phyloP scores from a whole-genome alignment of 108 stramenopile species.

The Chaetoceros tenuissimus region DNA sequence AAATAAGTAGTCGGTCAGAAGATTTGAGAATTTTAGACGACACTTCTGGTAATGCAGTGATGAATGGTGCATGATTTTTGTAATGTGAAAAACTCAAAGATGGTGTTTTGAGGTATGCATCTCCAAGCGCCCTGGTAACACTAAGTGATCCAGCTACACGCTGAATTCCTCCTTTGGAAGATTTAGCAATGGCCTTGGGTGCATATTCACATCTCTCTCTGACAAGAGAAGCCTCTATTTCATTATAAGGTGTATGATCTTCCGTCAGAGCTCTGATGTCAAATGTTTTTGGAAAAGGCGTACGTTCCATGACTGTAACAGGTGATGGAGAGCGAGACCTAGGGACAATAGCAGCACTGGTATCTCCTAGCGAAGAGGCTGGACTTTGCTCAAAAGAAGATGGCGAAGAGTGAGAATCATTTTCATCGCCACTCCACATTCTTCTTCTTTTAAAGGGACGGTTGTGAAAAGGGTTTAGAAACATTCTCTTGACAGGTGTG shows the following conservation, averaged over 20 bases:
- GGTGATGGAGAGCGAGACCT: slow-evolving; percentile 29
- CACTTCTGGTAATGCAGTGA: slow-evolving; percentile 81
- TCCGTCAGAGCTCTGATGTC: slow-evolving; percentile 68
- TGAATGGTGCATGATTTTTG: slow-evolving; percentile 76
- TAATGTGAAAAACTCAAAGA: slow-evolving; percentile 71
- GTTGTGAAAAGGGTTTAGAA: not conserved
- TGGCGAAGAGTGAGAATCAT: not conserved
- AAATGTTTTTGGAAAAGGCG: slow-evolving; percentile 38
- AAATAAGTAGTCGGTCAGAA: slow-evolving; percentile 63
- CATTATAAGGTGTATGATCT: slow-evolving; percentile 83
- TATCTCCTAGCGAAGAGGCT: slow-evolving; percentile 4
- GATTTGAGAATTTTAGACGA: slow-evolving; percentile 64
- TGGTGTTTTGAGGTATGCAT: slow-evolving; percentile 81
- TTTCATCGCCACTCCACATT: slow-evolving; percentile 2
- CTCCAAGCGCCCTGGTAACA: slow-evolving; percentile 78
- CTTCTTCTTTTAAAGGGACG: not conserved
- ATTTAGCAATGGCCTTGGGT: slow-evolving; percentile 63
- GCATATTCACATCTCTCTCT: slow-evolving; percentile 75
- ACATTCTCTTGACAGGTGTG: slow-evolving; percentile 8
- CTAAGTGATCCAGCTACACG: slow-evolving; percentile 79
- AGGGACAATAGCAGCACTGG: slow-evolving; percentile 13
- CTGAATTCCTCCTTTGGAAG: slow-evolving; percentile 77
- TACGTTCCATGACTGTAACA: slow-evolving; percentile 28
- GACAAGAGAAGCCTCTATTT: slow-evolving; percentile 71
- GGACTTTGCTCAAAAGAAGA: not conserved